Evolutionary conservation across 305 asterid genomes (phyloP), one percentile per base, ranked within the genome.

Genomic region (Fraxinus nigra): DNA sequence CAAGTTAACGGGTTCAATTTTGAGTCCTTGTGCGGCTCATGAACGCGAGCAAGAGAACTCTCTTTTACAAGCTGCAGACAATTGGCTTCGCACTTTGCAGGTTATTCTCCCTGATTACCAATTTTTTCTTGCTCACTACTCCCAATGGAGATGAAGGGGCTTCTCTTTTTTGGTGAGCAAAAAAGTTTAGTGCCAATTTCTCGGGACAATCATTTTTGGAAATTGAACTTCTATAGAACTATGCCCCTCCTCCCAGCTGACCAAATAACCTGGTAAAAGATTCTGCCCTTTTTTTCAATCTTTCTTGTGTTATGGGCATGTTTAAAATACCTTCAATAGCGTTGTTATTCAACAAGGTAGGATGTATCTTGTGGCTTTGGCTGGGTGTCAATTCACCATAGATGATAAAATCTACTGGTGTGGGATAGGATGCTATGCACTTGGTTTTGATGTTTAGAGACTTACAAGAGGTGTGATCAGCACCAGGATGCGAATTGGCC

Each of bases 91-190:
- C 67, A 11, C n/a, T 33, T 72, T 89, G 91, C 84, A 93, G 10
- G 95, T 92, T 75, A 24, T 1, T 48, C 93, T 90, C 6, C 94
- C 92, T 0, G 98, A 95, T 82, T 92, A 88, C 90, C 88, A 89
- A 9, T 92, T 91, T 72, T 95, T 95, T 81, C 90, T 88, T 22
- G 2, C 85, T 78, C 92, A 87, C 54, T 43, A 43, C 81, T 74
- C 87, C 75, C 87, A 78, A 0, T 43, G 93, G 87, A 90, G 91
- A 81, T 89, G 85, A 91, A 61, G 48, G 63, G 34, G 38, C 80
- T 0, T 37, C 24, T 38, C 51, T 34, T 32, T 56, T n/a, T 56
- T 35, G 18, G 67, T 18, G 67, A 18, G 67, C 10, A 56, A 43
- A 33, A n/a, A 33, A n/a, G 37, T 32, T n/a, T 14, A 26, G 38